Evolutionary conservation across 805 yeast genomes (phyloP), one percentile per base, ranked within the genome.

Genomic region (Wickerhamiella shivajii): DNA sequence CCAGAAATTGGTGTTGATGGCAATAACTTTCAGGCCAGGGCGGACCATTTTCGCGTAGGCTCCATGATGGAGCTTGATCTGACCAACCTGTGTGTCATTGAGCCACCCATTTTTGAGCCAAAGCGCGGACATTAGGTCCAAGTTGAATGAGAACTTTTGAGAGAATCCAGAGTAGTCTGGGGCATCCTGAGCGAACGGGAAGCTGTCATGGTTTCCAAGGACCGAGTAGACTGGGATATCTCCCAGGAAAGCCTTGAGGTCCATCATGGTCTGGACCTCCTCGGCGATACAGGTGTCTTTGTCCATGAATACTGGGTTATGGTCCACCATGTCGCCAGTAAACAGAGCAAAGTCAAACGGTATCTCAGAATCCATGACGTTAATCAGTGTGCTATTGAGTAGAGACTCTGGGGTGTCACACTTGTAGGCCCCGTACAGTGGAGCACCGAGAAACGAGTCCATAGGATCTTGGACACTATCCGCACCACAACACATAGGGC

Each of bases 271-370:
- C 15, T 52, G 49, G 34, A 60, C 61, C 50, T 75, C 79, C n/a
- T 76, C 71, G 19, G 56, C 51, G 38, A 67, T 52, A 22, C 75
- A 67, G 41, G 61, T 58, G 28, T 69, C 63, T 41, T 49, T 53
- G 28, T 67, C 59, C 30, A 66, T 65, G 45, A 65, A 61, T 29
- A 62, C 60, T 9, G 58, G 46, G 37, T 66, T 70, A 47, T 76
- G 85, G 50, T 76, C 83, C 34, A 75, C 76, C 49, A 74, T 60
- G 47, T 76, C 85, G 37, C 84, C 84, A 4, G 83, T 76, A 60
- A 76, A 76, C 24, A 76, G 52, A 2, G 76, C 64, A 47, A 75
- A 75, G 33, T 72, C 75, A 44, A 66, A 74, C 6, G 57, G 44
- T 11, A 25, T 11, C 23, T 62, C 55, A 39, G 54, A 53, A 13